Evolutionary conservation across 495 filamentous ascomycete genomes (phyloP).

Genomic region (Pseudevernia furfuracea): DNA sequence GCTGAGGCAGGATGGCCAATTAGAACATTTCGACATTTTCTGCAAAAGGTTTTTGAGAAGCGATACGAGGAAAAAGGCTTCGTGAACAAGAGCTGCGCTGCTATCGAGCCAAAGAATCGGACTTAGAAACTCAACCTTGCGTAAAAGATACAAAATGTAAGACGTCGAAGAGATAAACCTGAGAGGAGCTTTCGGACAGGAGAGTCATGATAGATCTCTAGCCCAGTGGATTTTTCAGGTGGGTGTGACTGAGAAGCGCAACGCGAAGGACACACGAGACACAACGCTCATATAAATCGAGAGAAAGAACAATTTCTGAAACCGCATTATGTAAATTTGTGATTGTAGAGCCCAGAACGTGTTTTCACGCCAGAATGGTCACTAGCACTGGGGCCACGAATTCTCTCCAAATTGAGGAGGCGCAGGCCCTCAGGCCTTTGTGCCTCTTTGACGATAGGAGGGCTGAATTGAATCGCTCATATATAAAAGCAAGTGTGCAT

Average conservation of each 20-base stretch:
- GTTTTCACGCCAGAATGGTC: not conserved
- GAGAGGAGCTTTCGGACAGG: not conserved
- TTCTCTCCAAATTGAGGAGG: not conserved
- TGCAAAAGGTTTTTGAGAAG: not conserved
- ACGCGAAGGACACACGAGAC: not conserved
- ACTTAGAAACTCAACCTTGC: not conserved
- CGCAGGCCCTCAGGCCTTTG: constrained; percentile 3
- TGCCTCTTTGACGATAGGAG: not conserved
- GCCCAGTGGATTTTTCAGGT: not conserved
- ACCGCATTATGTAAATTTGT: not conserved
- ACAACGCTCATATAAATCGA: not conserved
- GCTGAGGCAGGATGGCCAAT: not conserved
- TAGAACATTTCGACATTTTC: not conserved
- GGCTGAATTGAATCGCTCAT: not conserved
- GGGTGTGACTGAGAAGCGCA: not conserved
- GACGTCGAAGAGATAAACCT: not conserved
- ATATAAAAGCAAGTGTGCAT: not conserved
- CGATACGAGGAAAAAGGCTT: not conserved
- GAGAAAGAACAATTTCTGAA: not conserved
- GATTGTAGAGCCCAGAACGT: no score
- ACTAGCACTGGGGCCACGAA: not conserved
- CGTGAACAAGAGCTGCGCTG: not conserved
- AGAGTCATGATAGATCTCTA: not conserved
- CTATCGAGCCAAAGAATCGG: not conserved
- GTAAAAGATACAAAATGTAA: not conserved